These are phyloP conservation scores for Podospora bellae-mahoneyi DNA, from an alignment of 495 filamentous ascomycete genomes.

Conservation along the genomic window DNA sequence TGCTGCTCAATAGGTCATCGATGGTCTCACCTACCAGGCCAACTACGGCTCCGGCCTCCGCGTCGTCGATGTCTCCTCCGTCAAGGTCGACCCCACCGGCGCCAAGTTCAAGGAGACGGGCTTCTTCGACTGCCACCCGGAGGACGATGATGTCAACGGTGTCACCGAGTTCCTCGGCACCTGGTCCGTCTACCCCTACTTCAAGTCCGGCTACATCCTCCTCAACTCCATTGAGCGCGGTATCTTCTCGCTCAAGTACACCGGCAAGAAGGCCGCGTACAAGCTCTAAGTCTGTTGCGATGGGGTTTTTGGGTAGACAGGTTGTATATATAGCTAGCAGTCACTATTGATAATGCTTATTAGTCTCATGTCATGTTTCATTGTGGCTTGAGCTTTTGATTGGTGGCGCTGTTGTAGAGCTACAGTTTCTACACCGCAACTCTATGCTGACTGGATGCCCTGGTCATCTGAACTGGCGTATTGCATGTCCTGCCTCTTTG, in stretches of 20 bases:
- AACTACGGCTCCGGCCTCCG: slow-evolving; percentile 59
- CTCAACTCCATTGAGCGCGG: slow-evolving; percentile 61
- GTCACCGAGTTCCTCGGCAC: slow-evolving; percentile 54
- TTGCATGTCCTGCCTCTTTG: not conserved
- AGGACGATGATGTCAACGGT: slow-evolving; percentile 55
- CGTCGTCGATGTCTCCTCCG: slow-evolving; percentile 53
- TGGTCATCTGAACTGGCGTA: no score
- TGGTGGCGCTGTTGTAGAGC: not conserved
- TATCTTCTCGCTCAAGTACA: slow-evolving; percentile 49
- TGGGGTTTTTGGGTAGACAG: not conserved
- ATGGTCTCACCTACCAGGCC: slow-evolving; percentile 53
- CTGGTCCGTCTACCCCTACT: slow-evolving; percentile 56
- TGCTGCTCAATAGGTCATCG: slow-evolving; percentile 31
- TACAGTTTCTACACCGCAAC: not conserved
- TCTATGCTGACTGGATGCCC: not conserved
- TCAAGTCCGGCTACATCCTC: slow-evolving; percentile 55
- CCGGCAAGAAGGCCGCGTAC: slow-evolving; percentile 18
- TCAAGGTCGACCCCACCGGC: slow-evolving; percentile 54
- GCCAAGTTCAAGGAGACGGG: slow-evolving; percentile 48
- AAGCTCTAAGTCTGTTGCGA: not conserved
- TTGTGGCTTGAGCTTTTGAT: not conserved
- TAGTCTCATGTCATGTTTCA: not conserved
- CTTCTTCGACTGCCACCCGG: slow-evolving; percentile 60
- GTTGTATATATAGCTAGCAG: not conserved
- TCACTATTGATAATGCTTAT: not conserved